Evolutionary conservation across 495 filamentous ascomycete genomes (phyloP).

Genomic region (Tuber microsphaerosporum): DNA sequence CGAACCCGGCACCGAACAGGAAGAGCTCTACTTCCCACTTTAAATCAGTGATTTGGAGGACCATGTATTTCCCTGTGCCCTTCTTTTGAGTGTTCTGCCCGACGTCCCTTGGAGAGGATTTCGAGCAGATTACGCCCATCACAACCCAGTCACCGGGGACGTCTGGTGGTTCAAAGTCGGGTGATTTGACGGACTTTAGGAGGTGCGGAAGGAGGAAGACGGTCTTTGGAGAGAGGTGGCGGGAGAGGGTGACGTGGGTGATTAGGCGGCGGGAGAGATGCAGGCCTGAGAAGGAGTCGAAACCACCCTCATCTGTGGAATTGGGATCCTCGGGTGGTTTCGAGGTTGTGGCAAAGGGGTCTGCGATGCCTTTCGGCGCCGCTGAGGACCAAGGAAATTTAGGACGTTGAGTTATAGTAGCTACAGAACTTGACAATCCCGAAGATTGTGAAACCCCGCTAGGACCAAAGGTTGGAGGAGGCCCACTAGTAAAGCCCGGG

Average conservation of each 20-base stretch:
- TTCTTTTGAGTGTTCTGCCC: conserved; percentile 48
- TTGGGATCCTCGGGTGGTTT: conserved; percentile 41
- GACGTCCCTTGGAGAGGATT: conserved; percentile 69
- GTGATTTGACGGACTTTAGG: conserved; percentile 69
- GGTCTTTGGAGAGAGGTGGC: conserved; percentile 68
- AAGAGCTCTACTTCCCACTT: conserved; percentile 87
- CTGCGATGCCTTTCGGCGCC: conserved; percentile 20
- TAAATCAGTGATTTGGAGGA: conserved; percentile 75
- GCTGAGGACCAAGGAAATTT: conserved; percentile 12
- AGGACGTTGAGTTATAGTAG: not conserved
- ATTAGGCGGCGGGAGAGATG: conserved; percentile 83
- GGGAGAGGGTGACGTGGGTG: conserved; percentile 67
- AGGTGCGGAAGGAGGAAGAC: conserved; percentile 73
- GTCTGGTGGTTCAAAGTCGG: conserved; percentile 77
- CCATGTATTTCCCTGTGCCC: conserved; percentile 77
- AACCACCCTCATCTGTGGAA: conserved; percentile 48
- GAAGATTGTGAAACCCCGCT: not conserved
- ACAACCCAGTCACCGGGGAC: conserved; percentile 80
- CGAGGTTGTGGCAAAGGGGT: conserved; percentile 27
- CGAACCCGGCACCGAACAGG: conserved; percentile 84
- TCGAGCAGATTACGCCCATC: conserved; percentile 76
- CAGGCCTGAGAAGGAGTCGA: conserved; percentile 77
- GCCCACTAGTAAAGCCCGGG: conserved; percentile 21
- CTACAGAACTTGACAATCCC: not conserved
- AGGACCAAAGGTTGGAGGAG: conserved; percentile 8